Evolutionary conservation across 1,284 basidiomycete species (phyloP).

Genomic region (Trichosporon coremiiforme): DNA sequence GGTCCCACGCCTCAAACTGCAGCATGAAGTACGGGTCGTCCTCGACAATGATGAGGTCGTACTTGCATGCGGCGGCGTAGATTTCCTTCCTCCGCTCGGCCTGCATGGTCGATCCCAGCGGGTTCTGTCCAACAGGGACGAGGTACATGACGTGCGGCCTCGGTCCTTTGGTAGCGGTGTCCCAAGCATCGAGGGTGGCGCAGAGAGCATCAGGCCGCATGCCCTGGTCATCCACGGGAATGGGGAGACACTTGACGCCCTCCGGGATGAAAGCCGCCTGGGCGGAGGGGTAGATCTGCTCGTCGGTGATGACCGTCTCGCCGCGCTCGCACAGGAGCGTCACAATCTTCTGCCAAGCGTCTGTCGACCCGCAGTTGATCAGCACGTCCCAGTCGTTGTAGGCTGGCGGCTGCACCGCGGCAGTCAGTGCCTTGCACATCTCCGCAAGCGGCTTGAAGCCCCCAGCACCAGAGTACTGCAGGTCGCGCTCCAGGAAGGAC

Average conservation of each 20-base stretch:
- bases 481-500: constrained; percentile 28
- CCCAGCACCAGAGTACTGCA: constrained; percentile 66
- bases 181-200: constrained; percentile 65
- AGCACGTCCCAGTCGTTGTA: constrained; percentile 65
- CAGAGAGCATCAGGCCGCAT: constrained; percentile 66
- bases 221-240: constrained; percentile 71
- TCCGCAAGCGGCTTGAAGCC: constrained; percentile 36
- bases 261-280: constrained; percentile 41
- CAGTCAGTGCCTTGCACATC: constrained; percentile 60
- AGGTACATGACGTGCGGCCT: constrained; percentile 69
- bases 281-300: constrained; percentile 54
- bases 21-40: constrained; percentile 79
- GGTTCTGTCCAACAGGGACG: constrained; percentile 62
- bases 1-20: constrained; percentile 33
- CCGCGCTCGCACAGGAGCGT: constrained; percentile 69
- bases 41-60: constrained; percentile 70
- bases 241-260: constrained; percentile 37
- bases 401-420: constrained; percentile 65
- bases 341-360: constrained; percentile 60
- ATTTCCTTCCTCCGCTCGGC: constrained; percentile 68
- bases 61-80: constrained; percentile 75
- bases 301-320: constrained; percentile 67
- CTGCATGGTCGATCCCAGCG: constrained; percentile 72
- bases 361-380: constrained; percentile 70
- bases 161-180: constrained; percentile 58